A percentile compares a stretch with the other conserved stretches of the same genome.
Conservation (phyloP, 1,284 basidiomycete genomes). For the Cryptococcus sp. region DNA sequence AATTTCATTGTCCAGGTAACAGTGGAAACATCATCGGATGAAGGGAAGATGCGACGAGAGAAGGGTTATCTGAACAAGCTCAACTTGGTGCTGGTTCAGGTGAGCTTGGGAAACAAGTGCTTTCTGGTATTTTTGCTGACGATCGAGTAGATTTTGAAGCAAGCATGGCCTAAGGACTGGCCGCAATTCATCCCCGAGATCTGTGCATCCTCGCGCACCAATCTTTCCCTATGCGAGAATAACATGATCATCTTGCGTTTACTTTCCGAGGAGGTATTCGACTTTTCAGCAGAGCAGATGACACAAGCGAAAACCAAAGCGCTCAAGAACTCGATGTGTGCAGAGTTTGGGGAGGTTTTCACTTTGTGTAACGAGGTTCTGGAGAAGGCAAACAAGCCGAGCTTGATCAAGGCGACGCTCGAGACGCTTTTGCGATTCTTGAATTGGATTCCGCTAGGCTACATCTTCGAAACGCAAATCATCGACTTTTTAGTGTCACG, state of each 20-base stretch:
- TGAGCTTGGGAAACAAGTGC: constrained; percentile 48
- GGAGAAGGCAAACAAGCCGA: constrained; percentile 96
- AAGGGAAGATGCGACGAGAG: constrained; percentile 80
- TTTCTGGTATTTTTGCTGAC: background rate
- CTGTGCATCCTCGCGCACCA: constrained; percentile 94
- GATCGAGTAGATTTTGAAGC: constrained; percentile 84
- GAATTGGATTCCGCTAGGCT: constrained; percentile 99
- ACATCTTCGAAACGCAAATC: constrained; percentile 98
- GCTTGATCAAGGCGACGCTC: constrained; percentile 90
- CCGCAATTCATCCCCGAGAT: constrained; percentile 97
- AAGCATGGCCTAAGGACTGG: constrained; percentile 99
- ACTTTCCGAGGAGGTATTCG: constrained; percentile 98
- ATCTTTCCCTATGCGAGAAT: constrained; percentile 96
- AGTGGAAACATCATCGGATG: constrained; percentile 89
- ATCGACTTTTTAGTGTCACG: constrained; percentile 90
- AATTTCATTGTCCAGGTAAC: constrained; percentile 96
- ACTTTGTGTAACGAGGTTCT: constrained; percentile 93
- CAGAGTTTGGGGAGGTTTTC: constrained; percentile 96
- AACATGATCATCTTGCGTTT: constrained; percentile 99
- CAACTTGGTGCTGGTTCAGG: constrained; percentile 93
- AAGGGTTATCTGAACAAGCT: constrained; percentile 97
- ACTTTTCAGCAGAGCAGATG: constrained; percentile 99
- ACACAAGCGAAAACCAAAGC: constrained; percentile 97
- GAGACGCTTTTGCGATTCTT: constrained; percentile 95
- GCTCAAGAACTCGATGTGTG: constrained; percentile 96